Evolutionary conservation across 2,329 filamentous ascomycete genomes (phyloP), one percentile per base, ranked within the genome.

Genomic region (Clarireedia monteithiana): DNA sequence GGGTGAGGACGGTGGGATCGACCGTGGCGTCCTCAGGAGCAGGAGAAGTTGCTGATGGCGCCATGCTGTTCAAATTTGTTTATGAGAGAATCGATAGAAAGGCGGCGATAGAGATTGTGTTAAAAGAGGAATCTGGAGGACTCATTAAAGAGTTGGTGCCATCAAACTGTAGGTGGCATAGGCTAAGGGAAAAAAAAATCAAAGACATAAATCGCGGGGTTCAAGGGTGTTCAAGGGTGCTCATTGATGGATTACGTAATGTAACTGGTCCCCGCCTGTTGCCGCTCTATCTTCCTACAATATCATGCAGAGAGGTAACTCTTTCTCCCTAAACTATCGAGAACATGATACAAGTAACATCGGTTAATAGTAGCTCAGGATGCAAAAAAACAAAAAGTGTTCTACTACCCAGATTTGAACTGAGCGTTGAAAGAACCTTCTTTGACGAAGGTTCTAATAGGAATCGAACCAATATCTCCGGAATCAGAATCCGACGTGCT

Each of bases 1-100:
- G 71, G 36, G 70, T 67, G 45, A 69, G 60, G 58, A 79, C 69
- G 6, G 74, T 74, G 53, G 67, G 62, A 58, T 73, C 69, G 15
- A 58, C 51, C 12, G 50, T 40, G 7, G 27, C 26, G 26, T 40
- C 46, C 27, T 30, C 46, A 24, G 60, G 53, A 46, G 60, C 44
- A 24, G 63, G 62, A 34, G 61, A 68, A n/a, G 63, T 67, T 38
- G 66, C 63, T 59, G 67, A 66, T 40, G 67, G 65, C 17, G 68
- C 57, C 69, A 73, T 73, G 9, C 27, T 36, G 34, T 27, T 49
- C 30, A 7, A 7, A 2, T 12, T 49, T 34, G 3, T 6, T 10
- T 54, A 3, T 34, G 3, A 48, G 12, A 23, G 20, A 10, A 10
- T 27, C 2, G 5, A 4, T 34, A 34, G 3, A 34, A 34, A 34